Base-by-base conservation (phyloP, 2,329 filamentous ascomycete genomes). In the Aphanoascus verrucosus region DNA sequence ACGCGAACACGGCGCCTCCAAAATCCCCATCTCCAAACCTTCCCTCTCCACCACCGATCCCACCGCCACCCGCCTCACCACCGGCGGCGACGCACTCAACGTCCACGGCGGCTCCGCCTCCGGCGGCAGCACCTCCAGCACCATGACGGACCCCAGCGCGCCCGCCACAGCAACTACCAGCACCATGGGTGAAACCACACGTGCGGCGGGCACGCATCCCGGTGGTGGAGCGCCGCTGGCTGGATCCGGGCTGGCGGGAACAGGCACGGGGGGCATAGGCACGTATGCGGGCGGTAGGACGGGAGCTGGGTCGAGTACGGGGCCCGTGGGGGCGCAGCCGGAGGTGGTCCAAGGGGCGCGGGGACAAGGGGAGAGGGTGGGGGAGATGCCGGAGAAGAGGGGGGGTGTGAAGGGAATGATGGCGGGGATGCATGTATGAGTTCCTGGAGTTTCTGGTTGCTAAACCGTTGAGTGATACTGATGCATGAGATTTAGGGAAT, bases 381-480 rank as follows among this genome's bases (percentile, higher is more conserved):
- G 19, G 17, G 5, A 19, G 34, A 46, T 38, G 35, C 23, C 23
- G 15, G 46, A 44, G 46, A 49, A 19, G 38, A 37, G 37, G n/a
- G 52, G 45, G 4, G 46, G 46, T 15, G 46, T 54, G 28, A 43
- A 34, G 20, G 37, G 45, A 5, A 14, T 45, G 11, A 31, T 37
- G 37, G 52, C 52, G 14, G 41, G 31, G 41, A 34, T 49, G 35
- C 45, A 54, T 38, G 52, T 54, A 49, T 48, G 34, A 15, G 9
- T 38, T 31, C 45, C 4, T 20, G 11, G n/a, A n/a, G 11, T 31
- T 35, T 49, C 5, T 45, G 34, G 19, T 47, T 35, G 5, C 5
- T 37, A 37, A 28, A 15, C 15, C 8, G n/a, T 34, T 20, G n/a
- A 14, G 1, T 35, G n/a, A 7, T 35, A 12, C 28, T 35, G 45